phyloP scores from a whole-genome alignment of 208 protist genomes.

The Naegleria lovaniensis region DNA sequence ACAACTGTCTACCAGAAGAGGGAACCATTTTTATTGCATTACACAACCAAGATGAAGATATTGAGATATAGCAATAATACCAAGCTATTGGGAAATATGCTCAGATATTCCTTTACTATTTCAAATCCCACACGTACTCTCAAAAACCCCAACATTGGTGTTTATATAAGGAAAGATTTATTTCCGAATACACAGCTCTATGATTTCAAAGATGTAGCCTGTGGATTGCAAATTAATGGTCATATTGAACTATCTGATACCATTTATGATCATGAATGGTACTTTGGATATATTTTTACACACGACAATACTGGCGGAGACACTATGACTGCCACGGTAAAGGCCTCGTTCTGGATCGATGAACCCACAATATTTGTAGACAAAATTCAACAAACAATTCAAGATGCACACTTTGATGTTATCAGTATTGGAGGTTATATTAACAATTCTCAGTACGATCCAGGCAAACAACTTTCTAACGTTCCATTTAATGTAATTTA shows the following conservation, averaged over 20 bases:
- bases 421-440: background rate
- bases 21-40: background rate
- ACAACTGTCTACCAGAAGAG: background rate
- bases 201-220: background rate
- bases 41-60: background rate
- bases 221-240: background rate
- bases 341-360: background rate
- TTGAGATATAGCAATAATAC: background rate
- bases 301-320: background rate
- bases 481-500: background rate
- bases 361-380: background rate
- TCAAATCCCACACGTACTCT: background rate
- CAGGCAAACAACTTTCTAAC: background rate
- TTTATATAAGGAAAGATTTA: background rate
- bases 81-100: background rate
- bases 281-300: background rate
- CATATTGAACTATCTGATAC: background rate
- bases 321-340: background rate
- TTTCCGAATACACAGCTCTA: background rate
- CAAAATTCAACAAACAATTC: background rate
- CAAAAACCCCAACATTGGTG: background rate
- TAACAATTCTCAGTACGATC: background rate
- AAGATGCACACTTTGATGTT: background rate
- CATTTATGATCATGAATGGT: background rate
- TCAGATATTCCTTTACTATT: background rate